These are phyloP conservation scores for Gastrolobium villosum DNA, from an alignment of 306 rosid species.

Conservation along the genomic window DNA sequence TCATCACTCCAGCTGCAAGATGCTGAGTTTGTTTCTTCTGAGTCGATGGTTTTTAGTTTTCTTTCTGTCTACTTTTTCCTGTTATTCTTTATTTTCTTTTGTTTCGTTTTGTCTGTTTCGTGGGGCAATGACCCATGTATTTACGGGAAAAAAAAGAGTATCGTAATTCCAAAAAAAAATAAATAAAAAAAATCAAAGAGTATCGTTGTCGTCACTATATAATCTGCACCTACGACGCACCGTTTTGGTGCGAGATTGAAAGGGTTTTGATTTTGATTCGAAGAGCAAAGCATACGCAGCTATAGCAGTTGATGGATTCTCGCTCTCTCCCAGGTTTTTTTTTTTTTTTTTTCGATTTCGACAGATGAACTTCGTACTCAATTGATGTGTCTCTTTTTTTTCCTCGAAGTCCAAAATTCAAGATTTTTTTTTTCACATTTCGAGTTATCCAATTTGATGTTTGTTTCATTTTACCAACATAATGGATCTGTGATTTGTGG, in stretches of 20 bases:
- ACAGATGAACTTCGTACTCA: neutral
- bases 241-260: neutral
- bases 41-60: too few species aligned
- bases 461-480: neutral
- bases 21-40: too few species aligned
- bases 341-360: neutral
- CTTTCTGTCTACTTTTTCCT: too few species aligned
- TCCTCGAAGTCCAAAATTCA: neutral
- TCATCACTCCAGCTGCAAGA: too few species aligned
- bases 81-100: too few species aligned
- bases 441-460: neutral
- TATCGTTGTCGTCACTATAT: too few species aligned
- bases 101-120: too few species aligned
- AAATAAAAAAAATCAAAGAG: too few species aligned
- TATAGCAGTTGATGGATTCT: neutral
- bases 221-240: neutral
- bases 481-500: neutral
- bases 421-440: neutral
- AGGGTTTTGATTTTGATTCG: conserved; percentile 10
- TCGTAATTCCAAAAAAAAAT: too few species aligned
- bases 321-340: neutral
- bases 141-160: too few species aligned
- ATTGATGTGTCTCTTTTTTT: neutral
- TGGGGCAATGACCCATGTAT: too few species aligned
- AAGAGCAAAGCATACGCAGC: neutral